These are phyloP conservation scores for Malassezia obtusa DNA, from an alignment of 1,284 basidiomycete genomes.

Conservation along the genomic window DNA sequence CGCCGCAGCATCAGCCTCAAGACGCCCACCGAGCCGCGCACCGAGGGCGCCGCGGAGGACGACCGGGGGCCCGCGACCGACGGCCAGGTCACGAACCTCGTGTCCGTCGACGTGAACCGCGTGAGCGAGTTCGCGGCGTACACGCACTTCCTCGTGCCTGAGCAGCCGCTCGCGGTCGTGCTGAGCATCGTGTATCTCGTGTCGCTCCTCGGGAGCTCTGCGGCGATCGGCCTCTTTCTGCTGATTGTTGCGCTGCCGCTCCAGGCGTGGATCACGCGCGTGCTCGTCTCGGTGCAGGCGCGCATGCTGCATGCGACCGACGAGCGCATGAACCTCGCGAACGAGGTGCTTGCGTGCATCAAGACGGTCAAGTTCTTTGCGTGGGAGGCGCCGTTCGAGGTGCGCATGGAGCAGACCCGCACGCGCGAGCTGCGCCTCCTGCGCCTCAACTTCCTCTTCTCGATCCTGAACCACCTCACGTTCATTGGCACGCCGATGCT, in stretches of 20 bases:
- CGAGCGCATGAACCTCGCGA: constrained; percentile 52
- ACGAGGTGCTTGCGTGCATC: constrained; percentile 54
- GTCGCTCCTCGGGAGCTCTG: constrained; percentile 52
- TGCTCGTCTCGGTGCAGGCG: constrained; percentile 52
- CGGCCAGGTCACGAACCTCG: constrained; percentile 54
- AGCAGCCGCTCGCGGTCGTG: constrained; percentile 53
- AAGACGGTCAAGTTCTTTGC: constrained; percentile 59
- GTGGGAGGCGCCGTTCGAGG: constrained; percentile 50
- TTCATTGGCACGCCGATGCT: constrained; percentile 56
- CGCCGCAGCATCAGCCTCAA: constrained; percentile 50
- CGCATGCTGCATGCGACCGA: constrained; percentile 53
- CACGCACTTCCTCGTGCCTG: constrained; percentile 48
- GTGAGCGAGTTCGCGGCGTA: constrained; percentile 31
- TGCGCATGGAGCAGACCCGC: constrained; percentile 51
- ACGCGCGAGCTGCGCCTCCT: constrained; percentile 51
- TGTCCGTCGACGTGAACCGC: constrained; percentile 54
- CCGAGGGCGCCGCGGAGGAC: constrained; percentile 4
- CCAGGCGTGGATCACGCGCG: constrained; percentile 48
- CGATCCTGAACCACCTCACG: constrained; percentile 48
- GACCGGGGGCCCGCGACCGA: constrained; percentile 44
- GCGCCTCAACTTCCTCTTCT: constrained; percentile 49
- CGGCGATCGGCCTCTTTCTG: constrained; percentile 47
- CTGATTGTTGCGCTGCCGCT: constrained; percentile 40
- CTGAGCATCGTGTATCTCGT: constrained; percentile 52
- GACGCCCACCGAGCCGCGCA: constrained; percentile 24